A percentile compares a stretch with the other conserved stretches of the same genome.
phyloP scores from a whole-genome alignment of 192 early-diverging fungal genomes.

The Diversispora epigaea region DNA sequence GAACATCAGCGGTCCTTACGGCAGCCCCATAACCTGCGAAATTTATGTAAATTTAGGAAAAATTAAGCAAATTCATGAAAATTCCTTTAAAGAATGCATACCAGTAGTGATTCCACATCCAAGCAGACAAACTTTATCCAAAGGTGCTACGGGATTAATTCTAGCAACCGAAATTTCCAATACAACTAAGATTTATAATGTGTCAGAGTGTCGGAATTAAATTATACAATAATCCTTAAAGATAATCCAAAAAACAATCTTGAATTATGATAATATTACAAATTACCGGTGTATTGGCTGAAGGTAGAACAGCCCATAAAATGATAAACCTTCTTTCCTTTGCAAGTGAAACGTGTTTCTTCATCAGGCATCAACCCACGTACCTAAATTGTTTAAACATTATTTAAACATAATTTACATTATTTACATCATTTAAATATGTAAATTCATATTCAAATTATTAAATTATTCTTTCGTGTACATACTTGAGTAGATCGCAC shows the following conservation, averaged over 20 bases:
- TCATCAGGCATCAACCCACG: constrained; percentile 94
- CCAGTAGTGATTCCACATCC: constrained; percentile 98
- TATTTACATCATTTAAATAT: not conserved
- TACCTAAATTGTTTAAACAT: constrained; percentile 46
- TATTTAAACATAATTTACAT: no score
- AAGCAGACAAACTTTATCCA: constrained; percentile 87
- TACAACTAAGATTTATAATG: constrained; percentile 53
- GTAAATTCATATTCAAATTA: not conserved
- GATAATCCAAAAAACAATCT: no score
- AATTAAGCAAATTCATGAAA: not conserved
- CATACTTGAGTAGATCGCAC: constrained; percentile 84
- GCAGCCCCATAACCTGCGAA: constrained; percentile 77
- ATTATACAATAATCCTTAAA: not conserved
- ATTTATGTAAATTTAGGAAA: not conserved
- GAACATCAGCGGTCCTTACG: constrained; percentile 89
- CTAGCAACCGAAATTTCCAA: constrained; percentile 91
- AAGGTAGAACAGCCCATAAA: constrained; percentile 98
- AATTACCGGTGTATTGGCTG: constrained; percentile 82
- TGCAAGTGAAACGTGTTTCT: constrained; percentile 88
- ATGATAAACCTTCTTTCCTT: constrained; percentile 85
- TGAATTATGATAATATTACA: not conserved
- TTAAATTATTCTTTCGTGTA: constrained; percentile 23
- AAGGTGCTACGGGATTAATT: constrained; percentile 70
- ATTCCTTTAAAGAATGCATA: not conserved
- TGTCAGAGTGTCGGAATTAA: not conserved